Evolutionary conservation across 2,329 filamentous ascomycete species (phyloP).

Genomic region (Neophaeococcomyces aloes): DNA sequence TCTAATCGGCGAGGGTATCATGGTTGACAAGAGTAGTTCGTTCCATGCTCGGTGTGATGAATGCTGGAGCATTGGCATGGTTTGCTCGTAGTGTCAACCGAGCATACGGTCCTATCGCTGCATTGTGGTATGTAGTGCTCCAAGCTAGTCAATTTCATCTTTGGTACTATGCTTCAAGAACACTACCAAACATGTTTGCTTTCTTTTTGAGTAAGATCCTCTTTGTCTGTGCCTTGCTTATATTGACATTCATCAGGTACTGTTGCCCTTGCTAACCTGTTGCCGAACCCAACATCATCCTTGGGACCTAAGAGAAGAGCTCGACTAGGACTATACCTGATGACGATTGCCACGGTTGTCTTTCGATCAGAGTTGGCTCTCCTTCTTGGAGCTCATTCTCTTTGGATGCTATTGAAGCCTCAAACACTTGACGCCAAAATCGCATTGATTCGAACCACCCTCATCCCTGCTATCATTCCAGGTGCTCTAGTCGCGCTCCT

Average conservation of each 20-base stretch:
- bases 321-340: conserved; percentile 57
- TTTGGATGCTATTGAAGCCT: conserved; percentile 47
- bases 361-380: conserved; percentile 87
- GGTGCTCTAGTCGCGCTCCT: conserved; percentile 57
- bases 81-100: conserved; percentile 55
- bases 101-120: conserved; percentile 58
- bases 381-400: conserved; percentile 57
- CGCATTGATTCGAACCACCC: conserved; percentile 21
- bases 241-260: conserved; percentile 25
- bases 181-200: conserved; percentile 93
- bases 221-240: background rate
- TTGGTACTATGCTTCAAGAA: conserved; percentile 82
- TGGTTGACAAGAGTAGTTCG: conserved; percentile 43
- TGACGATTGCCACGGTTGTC: conserved; percentile 70
- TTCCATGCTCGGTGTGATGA: conserved; percentile 65
- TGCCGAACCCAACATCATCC: conserved; percentile 32
- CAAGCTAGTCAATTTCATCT: conserved; percentile 83
- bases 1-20: background rate
- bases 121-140: conserved; percentile 69
- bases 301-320: conserved; percentile 37
- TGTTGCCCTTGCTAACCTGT: conserved; percentile 36
- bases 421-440: conserved; percentile 24
- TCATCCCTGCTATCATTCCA: conserved; percentile 56
- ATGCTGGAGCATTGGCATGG: conserved; percentile 56
- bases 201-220: conserved; percentile 59